These are phyloP conservation scores for Coemansia sp. DNA, from an alignment of 192 early-diverging fungal genomes.

Conservation along the genomic window DNA sequence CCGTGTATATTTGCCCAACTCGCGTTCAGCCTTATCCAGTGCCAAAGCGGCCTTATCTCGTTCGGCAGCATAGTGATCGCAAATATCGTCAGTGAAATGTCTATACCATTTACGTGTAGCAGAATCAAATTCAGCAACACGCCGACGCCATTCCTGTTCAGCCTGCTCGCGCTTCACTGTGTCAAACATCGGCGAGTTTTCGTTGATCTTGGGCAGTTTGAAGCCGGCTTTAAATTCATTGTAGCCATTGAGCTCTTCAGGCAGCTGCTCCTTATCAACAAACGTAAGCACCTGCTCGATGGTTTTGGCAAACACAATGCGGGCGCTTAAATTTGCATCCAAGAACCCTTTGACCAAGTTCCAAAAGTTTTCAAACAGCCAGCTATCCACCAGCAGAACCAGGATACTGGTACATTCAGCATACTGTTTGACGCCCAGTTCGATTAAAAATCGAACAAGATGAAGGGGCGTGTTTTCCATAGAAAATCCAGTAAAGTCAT, in stretches of 20 bases:
- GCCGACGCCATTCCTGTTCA: conserved; percentile 29
- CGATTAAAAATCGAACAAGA: conserved; percentile 40
- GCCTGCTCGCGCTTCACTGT: conserved; percentile 19
- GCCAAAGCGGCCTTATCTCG: conserved; percentile 22
- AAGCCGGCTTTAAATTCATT: conserved; percentile 19
- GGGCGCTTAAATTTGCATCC: conserved; percentile 40
- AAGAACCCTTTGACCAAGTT: conserved; percentile 39
- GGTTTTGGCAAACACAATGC: conserved; percentile 44
- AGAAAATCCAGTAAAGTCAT: conserved; percentile 39
- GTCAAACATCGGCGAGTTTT: conserved; percentile 37
- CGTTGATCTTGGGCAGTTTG: conserved; percentile 26
- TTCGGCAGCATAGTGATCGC: conserved; percentile 1
- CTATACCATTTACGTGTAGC: conserved; percentile 31
- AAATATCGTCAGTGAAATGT: not conserved
- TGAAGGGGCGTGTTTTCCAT: conserved; percentile 45
- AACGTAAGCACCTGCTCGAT: conserved; percentile 31
- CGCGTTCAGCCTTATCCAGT: conserved; percentile 27
- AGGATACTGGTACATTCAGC: conserved; percentile 39
- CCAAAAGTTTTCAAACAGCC: conserved; percentile 52
- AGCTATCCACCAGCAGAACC: conserved; percentile 48
- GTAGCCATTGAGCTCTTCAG: conserved; percentile 24
- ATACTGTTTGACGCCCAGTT: conserved; percentile 31
- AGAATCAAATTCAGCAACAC: conserved; percentile 24
- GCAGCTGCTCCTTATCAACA: conserved; percentile 40
- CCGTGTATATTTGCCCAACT: conserved; percentile 25